Percentiles rank a stretch among this genome's conserved stretches.
Evolutionary conservation across 805 yeast genomes (phyloP).

Genomic region (Pichia cephalocereana): DNA sequence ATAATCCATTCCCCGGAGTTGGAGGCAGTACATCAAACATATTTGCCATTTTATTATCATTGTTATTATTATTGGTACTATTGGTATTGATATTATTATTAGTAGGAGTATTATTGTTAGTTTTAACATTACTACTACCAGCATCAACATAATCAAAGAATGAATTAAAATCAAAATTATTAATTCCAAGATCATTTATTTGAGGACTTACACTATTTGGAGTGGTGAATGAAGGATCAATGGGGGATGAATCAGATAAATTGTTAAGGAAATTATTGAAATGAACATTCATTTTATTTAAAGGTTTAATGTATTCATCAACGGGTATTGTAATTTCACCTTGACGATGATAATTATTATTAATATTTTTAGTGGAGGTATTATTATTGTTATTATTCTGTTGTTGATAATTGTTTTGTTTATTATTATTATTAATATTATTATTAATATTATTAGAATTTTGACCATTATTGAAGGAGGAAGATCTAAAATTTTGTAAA

Average conservation of each 20-base stretch:
- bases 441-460: no score
- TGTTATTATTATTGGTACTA: background rate
- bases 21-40: slow-evolving; percentile 17
- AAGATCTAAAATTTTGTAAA: slow-evolving; percentile 19
- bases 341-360: no score
- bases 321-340: slow-evolving; percentile 24
- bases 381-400: background rate
- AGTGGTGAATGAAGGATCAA: slow-evolving; percentile 2
- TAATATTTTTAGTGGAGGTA: background rate
- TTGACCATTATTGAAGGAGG: no score
- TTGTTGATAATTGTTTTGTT: no score
- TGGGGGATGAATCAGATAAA: slow-evolving; percentile 11
- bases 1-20: slow-evolving; percentile 23
- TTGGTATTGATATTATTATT: background rate
- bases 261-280: slow-evolving; percentile 21
- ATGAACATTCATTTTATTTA: slow-evolving; percentile 28
- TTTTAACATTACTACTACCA: no score
- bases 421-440: no score
- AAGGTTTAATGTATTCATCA: slow-evolving; percentile 29
- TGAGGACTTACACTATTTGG: slow-evolving; percentile 7
- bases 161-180: no score
- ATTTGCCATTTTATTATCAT: background rate
- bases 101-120: no score
- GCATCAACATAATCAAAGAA: no score
- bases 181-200: background rate